phyloP scores from a whole-genome alignment of 1,139 yeast species.

The Hyphopichia wangnamkhiaoensis region DNA sequence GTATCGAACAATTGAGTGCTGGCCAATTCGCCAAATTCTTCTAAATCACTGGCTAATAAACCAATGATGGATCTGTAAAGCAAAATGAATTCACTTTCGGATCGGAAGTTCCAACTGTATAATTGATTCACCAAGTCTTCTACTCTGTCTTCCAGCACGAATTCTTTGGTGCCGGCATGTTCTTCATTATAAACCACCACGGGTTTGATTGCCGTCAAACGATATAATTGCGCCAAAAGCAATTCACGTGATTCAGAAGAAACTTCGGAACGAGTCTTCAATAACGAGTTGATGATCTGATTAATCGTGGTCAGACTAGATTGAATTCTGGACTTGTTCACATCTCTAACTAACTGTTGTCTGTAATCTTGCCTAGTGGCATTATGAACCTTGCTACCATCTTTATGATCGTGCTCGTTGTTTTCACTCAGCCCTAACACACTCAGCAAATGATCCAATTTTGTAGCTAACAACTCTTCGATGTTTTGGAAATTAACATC shows the following conservation, averaged over 20 bases:
- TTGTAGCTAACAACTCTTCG: constrained; percentile 42
- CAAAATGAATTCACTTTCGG: constrained; percentile 45
- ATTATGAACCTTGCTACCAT: constrained; percentile 12
- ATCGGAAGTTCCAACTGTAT: constrained; percentile 35
- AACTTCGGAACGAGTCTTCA: constrained; percentile 43
- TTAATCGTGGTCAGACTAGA: constrained; percentile 39
- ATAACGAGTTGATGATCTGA: constrained; percentile 42
- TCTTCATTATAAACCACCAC: constrained; percentile 41
- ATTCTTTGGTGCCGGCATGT: constrained; percentile 30
- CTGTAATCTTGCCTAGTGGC: constrained; percentile 22
- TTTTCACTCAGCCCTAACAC: constrained; percentile 15
- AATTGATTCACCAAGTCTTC: constrained; percentile 34
- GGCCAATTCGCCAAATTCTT: constrained; percentile 51
- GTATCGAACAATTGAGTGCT: constrained; percentile 39
- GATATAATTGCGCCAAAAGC: constrained; percentile 52
- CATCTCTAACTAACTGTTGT: constrained; percentile 32
- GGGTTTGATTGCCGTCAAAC: constrained; percentile 47
- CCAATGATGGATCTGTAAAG: constrained; percentile 45
- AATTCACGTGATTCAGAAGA: constrained; percentile 52
- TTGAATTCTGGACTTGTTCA: constrained; percentile 39
- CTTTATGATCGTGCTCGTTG: constrained; percentile 8
- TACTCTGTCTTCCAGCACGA: constrained; percentile 39
- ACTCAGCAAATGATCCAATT: constrained; percentile 35
- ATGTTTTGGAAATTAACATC: constrained; percentile 42
- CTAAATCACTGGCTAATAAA: constrained; percentile 48